Conservation (phyloP, 257 asterid species). For the Linderniella brevidens region DNA sequence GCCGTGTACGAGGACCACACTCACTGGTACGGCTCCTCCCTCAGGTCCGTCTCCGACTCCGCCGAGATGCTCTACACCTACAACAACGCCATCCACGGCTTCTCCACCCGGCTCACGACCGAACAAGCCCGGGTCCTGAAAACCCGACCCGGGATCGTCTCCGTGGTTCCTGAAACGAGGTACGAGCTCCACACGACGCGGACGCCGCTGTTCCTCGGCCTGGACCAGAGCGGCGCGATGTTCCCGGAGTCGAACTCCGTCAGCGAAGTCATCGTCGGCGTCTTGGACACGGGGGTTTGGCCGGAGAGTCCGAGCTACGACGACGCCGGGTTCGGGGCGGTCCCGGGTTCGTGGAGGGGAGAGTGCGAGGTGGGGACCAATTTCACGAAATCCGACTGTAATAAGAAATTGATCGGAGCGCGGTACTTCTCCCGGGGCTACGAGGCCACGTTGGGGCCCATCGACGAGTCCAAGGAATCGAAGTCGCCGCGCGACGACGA, state of each 20-base stretch:
- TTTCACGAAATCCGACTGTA: conserved; percentile 40
- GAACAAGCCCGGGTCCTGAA: conserved; percentile 33
- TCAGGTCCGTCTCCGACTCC: conserved; percentile 52
- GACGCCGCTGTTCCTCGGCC: conserved; percentile 63
- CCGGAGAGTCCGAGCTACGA: conserved; percentile 82
- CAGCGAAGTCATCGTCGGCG: conserved; percentile 58
- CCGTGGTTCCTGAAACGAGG: conserved; percentile 38
- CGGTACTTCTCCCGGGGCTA: conserved; percentile 54
- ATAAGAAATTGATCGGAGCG: conserved; percentile 68
- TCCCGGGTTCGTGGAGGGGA: conserved; percentile 71
- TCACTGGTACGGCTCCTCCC: conserved; percentile 63
- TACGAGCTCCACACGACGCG: conserved; percentile 88
- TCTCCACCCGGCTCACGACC: conserved; percentile 42
- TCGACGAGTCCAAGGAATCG: conserved; percentile 48
- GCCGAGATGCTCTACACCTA: conserved; percentile 64
- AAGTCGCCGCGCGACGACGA: conserved; percentile 81
- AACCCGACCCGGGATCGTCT: conserved; percentile 42
- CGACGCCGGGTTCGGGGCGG: conserved; percentile 50
- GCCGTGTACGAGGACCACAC: conserved; percentile 37
- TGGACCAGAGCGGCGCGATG: conserved; percentile 41
- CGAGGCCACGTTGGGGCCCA: conserved; percentile 59
- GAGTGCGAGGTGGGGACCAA: conserved; percentile 54
- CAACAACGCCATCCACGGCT: conserved; percentile 53
- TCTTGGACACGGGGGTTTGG: conserved; percentile 85
- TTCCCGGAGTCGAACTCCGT: conserved; percentile 38